A percentile compares a stretch with the other conserved stretches of the same genome.
Evolutionary conservation across 1,284 basidiomycete species (phyloP).

Genomic region (Ceratobasidium theobromae): DNA sequence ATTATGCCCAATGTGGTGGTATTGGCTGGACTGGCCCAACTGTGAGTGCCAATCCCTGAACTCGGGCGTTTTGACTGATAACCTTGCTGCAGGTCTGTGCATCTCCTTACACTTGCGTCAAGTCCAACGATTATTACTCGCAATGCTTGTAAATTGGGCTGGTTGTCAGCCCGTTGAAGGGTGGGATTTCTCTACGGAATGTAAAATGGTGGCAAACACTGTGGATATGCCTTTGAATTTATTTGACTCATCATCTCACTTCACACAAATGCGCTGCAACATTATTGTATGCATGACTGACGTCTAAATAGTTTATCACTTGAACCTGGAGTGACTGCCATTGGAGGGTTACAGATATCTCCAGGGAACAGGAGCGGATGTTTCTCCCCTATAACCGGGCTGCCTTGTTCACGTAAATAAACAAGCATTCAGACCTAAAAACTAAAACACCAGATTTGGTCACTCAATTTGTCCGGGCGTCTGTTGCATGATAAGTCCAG

Average conservation of each 20-base stretch:
- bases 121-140: conserved; percentile 23
- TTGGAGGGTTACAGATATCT: too few species aligned
- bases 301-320: too few species aligned
- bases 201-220: not conserved
- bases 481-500: too few species aligned
- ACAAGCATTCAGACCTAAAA: too few species aligned
- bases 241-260: not conserved
- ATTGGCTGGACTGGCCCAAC: conserved; percentile 29
- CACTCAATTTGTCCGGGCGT: too few species aligned
- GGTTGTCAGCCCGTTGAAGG: not conserved
- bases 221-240: not conserved
- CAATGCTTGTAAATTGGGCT: conserved; percentile 13
- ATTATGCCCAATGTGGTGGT: conserved; percentile 32
- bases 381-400: too few species aligned
- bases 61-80: not conserved
- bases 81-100: not conserved
- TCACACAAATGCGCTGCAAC: too few species aligned
- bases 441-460: too few species aligned
- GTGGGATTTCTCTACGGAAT: not conserved
- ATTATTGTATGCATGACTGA: too few species aligned
- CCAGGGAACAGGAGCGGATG: too few species aligned
- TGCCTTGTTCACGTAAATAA: too few species aligned
- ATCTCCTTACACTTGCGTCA: conserved; percentile 28
- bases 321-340: too few species aligned
- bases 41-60: not conserved